Base-by-base conservation (phyloP, 2,329 filamentous ascomycete genomes). In the Trichoderma gracile region DNA sequence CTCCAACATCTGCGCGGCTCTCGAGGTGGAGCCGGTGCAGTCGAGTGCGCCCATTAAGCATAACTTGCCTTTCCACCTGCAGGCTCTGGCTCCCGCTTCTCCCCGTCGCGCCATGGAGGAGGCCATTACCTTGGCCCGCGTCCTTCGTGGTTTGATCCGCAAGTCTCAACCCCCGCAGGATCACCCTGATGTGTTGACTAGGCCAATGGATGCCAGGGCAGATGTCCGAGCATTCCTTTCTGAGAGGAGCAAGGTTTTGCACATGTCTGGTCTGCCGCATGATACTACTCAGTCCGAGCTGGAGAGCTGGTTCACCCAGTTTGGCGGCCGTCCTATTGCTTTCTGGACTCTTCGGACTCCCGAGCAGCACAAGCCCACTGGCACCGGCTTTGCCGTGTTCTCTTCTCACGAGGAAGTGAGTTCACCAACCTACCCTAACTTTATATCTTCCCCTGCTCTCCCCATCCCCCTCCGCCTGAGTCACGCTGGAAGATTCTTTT, bases 261-360 rank as follows among this genome's bases (percentile, higher is more conserved):
- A 99, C 78, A 94, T 99, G 89, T 97, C 93, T 73, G 95, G 95
- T 55, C 84, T 99, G 59, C 95, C 95, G 50, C 95, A 99, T 76
- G 95, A 99, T 73, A 99, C 95, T 42, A 99, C 95, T 1, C 95
- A 99, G 80, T 98, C 94, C 3, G 95, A 99, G 80, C 85, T 99
- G 25, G 95, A 99, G 81, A 97, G 93, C 80, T 99, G 95, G 95
- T 99, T 98, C 76, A 99, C 95, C 33, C 95, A 99, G 78, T 99
- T 97, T 75, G 95, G 95, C 68, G 95, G 95, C 56, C 91, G 95
- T 49, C 95, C 95, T 33, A 99, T 99, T 79, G 95, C 95, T 21
- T 99, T 99, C 80, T 99, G 95, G 95, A 99, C 95, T 19, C 85
- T 99, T 57, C 91, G 94, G 67, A 99, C 95, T 15, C 95, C 95